phyloP scores from a whole-genome alignment of 495 filamentous ascomycete species.

The Aspergillus kassunensis region DNA sequence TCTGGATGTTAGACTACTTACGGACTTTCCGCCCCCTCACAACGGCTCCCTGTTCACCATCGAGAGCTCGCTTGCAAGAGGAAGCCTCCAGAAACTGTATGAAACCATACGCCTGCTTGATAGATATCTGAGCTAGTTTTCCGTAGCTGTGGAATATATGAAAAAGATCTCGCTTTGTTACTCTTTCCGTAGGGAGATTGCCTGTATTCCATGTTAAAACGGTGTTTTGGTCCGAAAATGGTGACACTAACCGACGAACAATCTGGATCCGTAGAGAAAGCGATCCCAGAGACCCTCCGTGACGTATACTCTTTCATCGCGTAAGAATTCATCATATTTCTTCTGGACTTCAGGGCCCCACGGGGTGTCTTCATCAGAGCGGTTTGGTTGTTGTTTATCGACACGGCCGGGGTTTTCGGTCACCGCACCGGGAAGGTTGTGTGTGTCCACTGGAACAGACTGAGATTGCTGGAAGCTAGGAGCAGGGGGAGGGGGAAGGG shows the following conservation, averaged over 20 bases:
- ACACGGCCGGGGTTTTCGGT: conserved; percentile 27
- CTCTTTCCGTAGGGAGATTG: conserved; percentile 87
- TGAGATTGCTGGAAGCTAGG: conserved; percentile 50
- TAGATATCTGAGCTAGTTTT: conserved; percentile 86
- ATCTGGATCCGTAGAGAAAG: conserved; percentile 77
- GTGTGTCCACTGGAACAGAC: conserved; percentile 30
- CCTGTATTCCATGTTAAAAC: too few species aligned
- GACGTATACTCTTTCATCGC: conserved; percentile 74
- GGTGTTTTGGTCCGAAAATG: too few species aligned
- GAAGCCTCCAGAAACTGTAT: conserved; percentile 81
- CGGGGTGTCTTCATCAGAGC: conserved; percentile 44
- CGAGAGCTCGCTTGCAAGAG: conserved; percentile 69
- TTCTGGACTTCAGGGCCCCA: conserved; percentile 64
- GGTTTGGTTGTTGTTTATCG: conserved; percentile 26
- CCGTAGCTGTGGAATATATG: conserved; percentile 84
- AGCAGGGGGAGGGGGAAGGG: conserved; percentile 57
- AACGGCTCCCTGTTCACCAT: conserved; percentile 69
- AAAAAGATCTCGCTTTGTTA: conserved; percentile 91
- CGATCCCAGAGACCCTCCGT: conserved; percentile 90
- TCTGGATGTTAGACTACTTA: conserved; percentile 58
- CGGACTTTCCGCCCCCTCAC: conserved; percentile 85
- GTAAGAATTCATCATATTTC: conserved; percentile 77
- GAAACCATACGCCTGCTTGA: conserved; percentile 96
- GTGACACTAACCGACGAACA: conserved; percentile 80
- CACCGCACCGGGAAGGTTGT: conserved; percentile 28